Conservation (phyloP, 163 green algal genomes). For the Chloromonas sp. region DNA sequence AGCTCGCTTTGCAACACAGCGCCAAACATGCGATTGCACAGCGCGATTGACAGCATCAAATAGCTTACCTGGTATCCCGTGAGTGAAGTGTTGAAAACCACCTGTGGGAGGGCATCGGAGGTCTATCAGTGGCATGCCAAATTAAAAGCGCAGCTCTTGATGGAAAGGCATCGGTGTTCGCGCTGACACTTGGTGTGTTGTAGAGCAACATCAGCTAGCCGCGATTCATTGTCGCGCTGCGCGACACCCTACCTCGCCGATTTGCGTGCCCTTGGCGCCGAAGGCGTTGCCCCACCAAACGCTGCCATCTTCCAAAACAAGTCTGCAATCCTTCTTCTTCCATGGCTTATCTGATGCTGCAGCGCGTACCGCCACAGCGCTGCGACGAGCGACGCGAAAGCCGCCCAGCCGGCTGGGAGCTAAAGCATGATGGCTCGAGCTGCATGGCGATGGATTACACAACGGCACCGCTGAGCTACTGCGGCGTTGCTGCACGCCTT, state of each 20-base stretch:
- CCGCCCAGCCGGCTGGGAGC: too few species aligned
- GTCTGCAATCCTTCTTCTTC: conserved; percentile 57
- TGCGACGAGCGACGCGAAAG: neutral
- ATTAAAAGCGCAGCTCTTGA: too few species aligned
- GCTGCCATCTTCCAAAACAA: conserved; percentile 93
- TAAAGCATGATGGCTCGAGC: too few species aligned
- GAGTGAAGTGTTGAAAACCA: conserved; percentile 99
- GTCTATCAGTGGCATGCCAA: too few species aligned
- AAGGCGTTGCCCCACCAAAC: conserved; percentile 85
- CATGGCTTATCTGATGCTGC: conserved; percentile 50
- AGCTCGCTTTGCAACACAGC: neutral
- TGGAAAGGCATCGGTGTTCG: too few species aligned
- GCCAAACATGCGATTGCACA: neutral
- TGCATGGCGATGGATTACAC: too few species aligned
- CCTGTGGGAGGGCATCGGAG: conserved; percentile 35
- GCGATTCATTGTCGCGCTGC: too few species aligned
- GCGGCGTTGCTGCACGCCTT: too few species aligned
- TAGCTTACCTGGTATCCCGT: conserved; percentile 45
- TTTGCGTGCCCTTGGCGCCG: conserved; percentile 74
- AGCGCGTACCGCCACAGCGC: conserved; percentile 15
- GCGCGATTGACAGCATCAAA: neutral
- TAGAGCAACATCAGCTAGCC: too few species aligned
- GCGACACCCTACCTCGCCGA: conserved; percentile 47
- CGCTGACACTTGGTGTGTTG: too few species aligned
- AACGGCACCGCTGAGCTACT: too few species aligned